Conservation (phyloP, 345 rosid genomes). For the Acer campestre region DNA sequence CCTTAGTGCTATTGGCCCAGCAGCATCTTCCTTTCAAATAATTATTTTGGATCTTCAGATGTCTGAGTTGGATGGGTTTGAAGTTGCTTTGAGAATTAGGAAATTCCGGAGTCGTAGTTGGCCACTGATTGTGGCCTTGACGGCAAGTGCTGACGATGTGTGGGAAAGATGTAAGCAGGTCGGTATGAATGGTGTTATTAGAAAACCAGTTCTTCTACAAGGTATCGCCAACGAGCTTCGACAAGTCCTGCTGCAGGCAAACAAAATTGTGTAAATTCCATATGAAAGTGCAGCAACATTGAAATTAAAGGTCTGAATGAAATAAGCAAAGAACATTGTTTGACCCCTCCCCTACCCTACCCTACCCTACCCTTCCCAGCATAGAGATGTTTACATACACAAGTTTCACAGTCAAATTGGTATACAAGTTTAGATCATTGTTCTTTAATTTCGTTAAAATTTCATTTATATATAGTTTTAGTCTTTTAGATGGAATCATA, state of each 20-base stretch:
- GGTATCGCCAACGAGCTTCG: conserved; percentile 74
- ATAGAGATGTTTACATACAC: conserved; percentile 34
- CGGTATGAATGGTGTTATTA: conserved; percentile 81
- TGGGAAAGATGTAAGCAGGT: conserved; percentile 65
- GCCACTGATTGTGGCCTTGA: conserved; percentile 74
- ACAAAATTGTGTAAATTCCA: conserved; percentile 34
- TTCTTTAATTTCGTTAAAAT: conserved; percentile 1
- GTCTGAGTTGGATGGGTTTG: conserved; percentile 80
- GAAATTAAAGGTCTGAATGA: background rate
- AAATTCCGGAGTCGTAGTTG: conserved; percentile 58
- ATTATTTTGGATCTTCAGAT: conserved; percentile 81
- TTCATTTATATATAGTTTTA: conserved; percentile 4
- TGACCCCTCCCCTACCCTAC: conserved; percentile 1
- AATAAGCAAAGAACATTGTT: background rate
- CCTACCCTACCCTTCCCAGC: conserved; percentile 13
- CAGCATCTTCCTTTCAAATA: conserved; percentile 57
- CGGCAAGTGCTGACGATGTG: conserved; percentile 54
- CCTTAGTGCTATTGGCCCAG: conserved; percentile 49
- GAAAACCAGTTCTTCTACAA: conserved; percentile 69
- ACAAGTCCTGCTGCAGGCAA: conserved; percentile 59
- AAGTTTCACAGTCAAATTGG: conserved; percentile 34
- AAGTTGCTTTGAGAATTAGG: conserved; percentile 74
- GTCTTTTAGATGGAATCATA: background rate
- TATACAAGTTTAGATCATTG: conserved; percentile 31
- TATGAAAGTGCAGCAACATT: background rate